Base-by-base conservation (phyloP, 257 asterid genomes). In the Handroanthus guayacan region DNA sequence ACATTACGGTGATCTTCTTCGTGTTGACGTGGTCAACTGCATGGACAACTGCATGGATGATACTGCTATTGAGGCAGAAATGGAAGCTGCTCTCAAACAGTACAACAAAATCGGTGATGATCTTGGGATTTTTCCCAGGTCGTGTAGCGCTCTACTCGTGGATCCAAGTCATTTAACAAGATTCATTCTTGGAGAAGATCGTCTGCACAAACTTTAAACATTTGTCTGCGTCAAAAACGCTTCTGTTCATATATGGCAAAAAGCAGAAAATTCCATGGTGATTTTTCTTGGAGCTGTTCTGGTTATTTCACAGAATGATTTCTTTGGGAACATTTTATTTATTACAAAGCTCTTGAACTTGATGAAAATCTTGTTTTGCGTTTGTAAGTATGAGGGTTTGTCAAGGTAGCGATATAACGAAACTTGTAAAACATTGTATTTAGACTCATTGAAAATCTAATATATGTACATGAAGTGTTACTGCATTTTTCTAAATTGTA, bases 131-230 rank as follows among this genome's bases (percentile, higher is more conserved):
- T 84, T 95, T 82, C 97, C 97, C 13, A 91, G 87, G 81, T 86
- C 97, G 2, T 95, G 94, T 83, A 88, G 83, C 43, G 86, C 93
- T 66, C 73, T 87, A 66, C 96, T 93, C 55, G 63, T 75, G 5
- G 98, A 95, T 72, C 97, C 99, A 4, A 92, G 98, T 89, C 99
- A 91, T 84, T 80, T 92, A 71, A 95, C 99, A 5, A 79, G 97
- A 72, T 95, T 98, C 98, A 84, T 95, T 62, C 83, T 92, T 45
- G 99, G 99, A 39, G 97, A 95, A 85, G 91, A 89, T 31, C 85
- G 91, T 56, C 80, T 92, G 55, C 88, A 75, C 77, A 91, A 80
- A 75, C 87, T 84, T 50, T 86, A 48, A 77, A 67, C 6, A 5
- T 54, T 16, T 11, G 58, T 12, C 3, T 52, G 58, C 14, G 5